phyloP scores from a whole-genome alignment of 2,329 filamentous ascomycete genomes.

The Arthrobotrys entomopaga region DNA sequence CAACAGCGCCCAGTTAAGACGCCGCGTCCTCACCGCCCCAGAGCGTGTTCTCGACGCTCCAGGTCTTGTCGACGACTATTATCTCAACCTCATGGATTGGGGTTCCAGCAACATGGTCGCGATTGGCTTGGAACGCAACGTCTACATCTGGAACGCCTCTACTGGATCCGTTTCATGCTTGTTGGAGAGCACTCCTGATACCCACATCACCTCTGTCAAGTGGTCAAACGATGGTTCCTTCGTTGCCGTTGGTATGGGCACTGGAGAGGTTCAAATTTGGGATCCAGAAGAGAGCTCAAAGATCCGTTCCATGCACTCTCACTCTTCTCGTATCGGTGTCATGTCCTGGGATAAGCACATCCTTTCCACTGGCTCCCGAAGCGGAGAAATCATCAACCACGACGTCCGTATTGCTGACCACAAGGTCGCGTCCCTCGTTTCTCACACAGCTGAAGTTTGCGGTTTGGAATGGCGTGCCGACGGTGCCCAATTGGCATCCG shows the following conservation, averaged over 20 bases:
- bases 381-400: constrained; percentile 96
- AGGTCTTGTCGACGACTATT: constrained; percentile 97
- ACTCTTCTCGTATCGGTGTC: constrained; percentile 94
- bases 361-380: constrained; percentile 92
- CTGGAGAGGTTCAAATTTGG: constrained; percentile 98
- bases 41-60: constrained; percentile 97
- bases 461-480: constrained; percentile 98
- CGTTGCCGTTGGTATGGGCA: constrained; percentile 91
- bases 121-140: constrained; percentile 93
- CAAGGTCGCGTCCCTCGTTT: constrained; percentile 96
- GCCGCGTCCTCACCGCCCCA: constrained; percentile 91
- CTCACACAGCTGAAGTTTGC: constrained; percentile 97
- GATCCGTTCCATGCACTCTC: constrained; percentile 97
- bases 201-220: constrained; percentile 97
- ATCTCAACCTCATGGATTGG: constrained; percentile 98
- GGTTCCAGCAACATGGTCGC: constrained; percentile 97
- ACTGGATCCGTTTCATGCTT: constrained; percentile 88
- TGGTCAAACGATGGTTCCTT: constrained; percentile 98
- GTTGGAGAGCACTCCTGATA: constrained; percentile 86
- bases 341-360: constrained; percentile 99
- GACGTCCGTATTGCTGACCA: constrained; percentile 97
- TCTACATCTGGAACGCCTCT: constrained; percentile 98
- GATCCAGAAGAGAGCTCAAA: constrained; percentile 94
- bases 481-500: constrained; percentile 94
- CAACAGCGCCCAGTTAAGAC: constrained; percentile 80